phyloP scores from a whole-genome alignment of 2,329 filamentous ascomycete genomes.

The Gnomoniopsis sp. region DNA sequence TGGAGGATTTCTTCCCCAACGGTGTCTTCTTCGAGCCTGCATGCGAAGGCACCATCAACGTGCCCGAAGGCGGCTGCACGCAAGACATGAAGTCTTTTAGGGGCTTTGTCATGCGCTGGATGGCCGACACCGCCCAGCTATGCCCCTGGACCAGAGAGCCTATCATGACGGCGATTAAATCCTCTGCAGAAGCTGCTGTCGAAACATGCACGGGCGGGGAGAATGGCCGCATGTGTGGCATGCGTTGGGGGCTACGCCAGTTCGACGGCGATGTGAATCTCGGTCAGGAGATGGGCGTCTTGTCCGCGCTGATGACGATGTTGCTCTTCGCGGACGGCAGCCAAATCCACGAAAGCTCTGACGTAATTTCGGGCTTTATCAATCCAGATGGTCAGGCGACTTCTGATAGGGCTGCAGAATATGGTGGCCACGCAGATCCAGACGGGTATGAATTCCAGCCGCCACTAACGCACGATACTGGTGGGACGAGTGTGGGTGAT shows the following conservation, averaged over 20 bases:
- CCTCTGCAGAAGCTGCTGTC: conserved; percentile 57
- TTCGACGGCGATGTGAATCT: conserved; percentile 51
- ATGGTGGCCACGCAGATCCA: background rate
- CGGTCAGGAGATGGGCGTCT: conserved; percentile 55
- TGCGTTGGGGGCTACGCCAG: conserved; percentile 32
- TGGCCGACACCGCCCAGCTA: conserved; percentile 58
- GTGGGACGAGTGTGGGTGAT: conserved; percentile 2
- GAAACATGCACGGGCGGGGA: conserved; percentile 59
- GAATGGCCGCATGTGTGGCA: conserved; percentile 18
- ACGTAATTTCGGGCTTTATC: too few relatives aligned
- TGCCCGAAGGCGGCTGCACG: conserved; percentile 52
- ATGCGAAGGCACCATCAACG: conserved; percentile 51
- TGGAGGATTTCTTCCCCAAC: conserved; percentile 52
- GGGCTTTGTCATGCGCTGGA: conserved; percentile 65
- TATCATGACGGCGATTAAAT: conserved; percentile 56
- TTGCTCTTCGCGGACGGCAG: conserved; percentile 40
- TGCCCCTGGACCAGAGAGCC: conserved; percentile 53
- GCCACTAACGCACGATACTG: background rate
- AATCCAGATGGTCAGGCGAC: background rate
- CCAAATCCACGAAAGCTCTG: conserved; percentile 7
- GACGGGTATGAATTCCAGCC: background rate
- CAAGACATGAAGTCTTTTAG: conserved; percentile 73
- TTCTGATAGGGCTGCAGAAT: background rate
- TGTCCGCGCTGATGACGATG: conserved; percentile 49
- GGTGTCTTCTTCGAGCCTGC: conserved; percentile 62